Conservation (phyloP, 139 green algal genomes). For the Pleodorina starrii region DNA sequence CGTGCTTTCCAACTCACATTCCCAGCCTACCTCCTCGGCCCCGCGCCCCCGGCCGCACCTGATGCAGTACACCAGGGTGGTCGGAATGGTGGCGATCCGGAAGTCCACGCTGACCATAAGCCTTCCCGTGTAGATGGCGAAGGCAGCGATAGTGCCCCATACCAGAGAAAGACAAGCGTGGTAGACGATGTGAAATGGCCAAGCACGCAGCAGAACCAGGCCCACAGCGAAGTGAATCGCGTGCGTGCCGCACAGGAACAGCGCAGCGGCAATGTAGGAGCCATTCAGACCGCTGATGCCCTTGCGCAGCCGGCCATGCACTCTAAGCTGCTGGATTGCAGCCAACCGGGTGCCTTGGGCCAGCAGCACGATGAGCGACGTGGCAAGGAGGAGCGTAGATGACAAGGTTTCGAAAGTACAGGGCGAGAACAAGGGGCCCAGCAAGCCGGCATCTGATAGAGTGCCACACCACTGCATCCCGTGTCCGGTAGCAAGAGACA, state of each 20-base stretch:
- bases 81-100: not conserved
- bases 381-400: not conserved
- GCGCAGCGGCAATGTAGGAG: constrained; percentile 20
- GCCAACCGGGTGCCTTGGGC: constrained; percentile 11
- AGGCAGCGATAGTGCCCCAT: not conserved
- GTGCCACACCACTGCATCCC: constrained; percentile 5
- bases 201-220: not conserved
- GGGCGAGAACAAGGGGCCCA: not conserved
- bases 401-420: constrained; percentile 17
- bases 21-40: no score
- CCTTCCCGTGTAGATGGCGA: constrained; percentile 16
- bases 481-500: not conserved
- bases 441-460: not conserved
- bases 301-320: not conserved
- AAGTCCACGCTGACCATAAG: constrained; percentile 26
- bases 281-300: constrained; percentile 14
- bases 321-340: not conserved
- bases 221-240: constrained; percentile 10
- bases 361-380: constrained; percentile 1
- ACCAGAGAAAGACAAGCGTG: not conserved
- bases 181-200: constrained; percentile 30
- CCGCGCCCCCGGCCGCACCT: no score
- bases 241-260: constrained; percentile 30
- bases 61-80: constrained; percentile 14
- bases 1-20: no score